Evolutionary conservation across 257 asterid genomes (phyloP), one percentile per base, ranked within the genome.

Genomic region (Solanum lycopersicoides): DNA sequence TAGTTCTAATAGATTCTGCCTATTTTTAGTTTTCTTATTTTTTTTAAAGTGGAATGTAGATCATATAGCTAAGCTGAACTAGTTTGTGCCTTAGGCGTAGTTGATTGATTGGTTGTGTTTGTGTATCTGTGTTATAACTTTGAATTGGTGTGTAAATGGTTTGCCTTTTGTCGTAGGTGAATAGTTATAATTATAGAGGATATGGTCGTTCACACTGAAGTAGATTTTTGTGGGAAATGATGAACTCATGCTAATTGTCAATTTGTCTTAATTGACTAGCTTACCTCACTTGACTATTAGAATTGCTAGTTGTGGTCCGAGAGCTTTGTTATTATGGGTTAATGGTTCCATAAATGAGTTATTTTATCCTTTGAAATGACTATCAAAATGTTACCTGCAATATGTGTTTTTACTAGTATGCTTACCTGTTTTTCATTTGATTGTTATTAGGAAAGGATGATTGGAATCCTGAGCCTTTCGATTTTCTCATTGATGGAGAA

Each of bases 401-500:
- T 14, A 23, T 2, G 8, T 30, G 83, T 59, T 76, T 30, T 35
- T 18, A 35, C 41, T 28, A 12, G 2, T 35, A 65, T 14, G 6
- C 21, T 77, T 72, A 66, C 60, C 66, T 12, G 76, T 42, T 53
- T 79, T 45, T 83, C 56, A 66, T 85, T 83, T 9, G 13, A 53
- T 84, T 56, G 18, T 77, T 82, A 71, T 86, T 91, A 96, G 99
- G 86, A 75, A 91, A 93, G 84, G 95, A 59, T 85, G 94, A 93
- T n/a, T 95, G 96, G 98, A 65, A 90, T 69, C 45, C 92, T 41
- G 98, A 95, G 90, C 95, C 99, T 8, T 96, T 96, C 83, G 99
- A 95, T 90, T 95, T 97, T 89, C 93, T 96, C 84, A 93, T 97
- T 39, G 97, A 91, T 87, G 98, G 97, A 76, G 98, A 95, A 92